Evolutionary conservation across 345 rosid genomes (phyloP).

Genomic region (Salix exigua): DNA sequence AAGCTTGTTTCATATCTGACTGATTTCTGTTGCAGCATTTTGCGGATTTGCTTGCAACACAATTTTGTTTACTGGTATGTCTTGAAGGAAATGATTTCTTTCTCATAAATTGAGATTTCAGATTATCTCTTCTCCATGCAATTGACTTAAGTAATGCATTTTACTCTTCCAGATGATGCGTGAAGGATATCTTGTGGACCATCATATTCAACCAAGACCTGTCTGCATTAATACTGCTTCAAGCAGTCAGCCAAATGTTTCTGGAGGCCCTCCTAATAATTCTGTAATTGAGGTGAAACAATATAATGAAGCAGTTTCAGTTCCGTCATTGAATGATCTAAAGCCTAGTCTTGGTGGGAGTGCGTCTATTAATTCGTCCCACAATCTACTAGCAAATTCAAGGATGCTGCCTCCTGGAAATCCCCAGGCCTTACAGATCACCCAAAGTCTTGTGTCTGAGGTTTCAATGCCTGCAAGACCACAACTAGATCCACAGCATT

Average conservation of each 20-base stretch:
- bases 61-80: slow-evolving; percentile 71
- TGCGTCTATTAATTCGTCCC: slow-evolving; percentile 42
- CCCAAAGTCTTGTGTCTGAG: slow-evolving; percentile 63
- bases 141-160: slow-evolving; percentile 8
- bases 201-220: slow-evolving; percentile 51
- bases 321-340: slow-evolving; percentile 52
- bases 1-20: slow-evolving; percentile 27
- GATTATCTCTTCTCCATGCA: slow-evolving; percentile 8
- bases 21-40: slow-evolving; percentile 51
- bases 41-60: slow-evolving; percentile 79
- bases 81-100: not conserved
- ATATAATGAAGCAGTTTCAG: slow-evolving; percentile 51
- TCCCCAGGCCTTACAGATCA: slow-evolving; percentile 64
- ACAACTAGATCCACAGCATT: slow-evolving; percentile 53
- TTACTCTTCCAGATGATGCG: slow-evolving; percentile 57
- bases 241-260: slow-evolving; percentile 48
- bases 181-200: slow-evolving; percentile 60
- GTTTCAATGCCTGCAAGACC: slow-evolving; percentile 62
- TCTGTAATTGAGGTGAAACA: slow-evolving; percentile 52
- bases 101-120: slow-evolving; percentile 3
- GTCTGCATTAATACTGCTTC: slow-evolving; percentile 39
- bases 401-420: slow-evolving; percentile 77
- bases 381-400: slow-evolving; percentile 45
- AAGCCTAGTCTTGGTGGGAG: slow-evolving; percentile 48
- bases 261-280: slow-evolving; percentile 47